Evolutionary conservation across 1,284 basidiomycete genomes (phyloP).

Genomic region (Ganoderma sp.): DNA sequence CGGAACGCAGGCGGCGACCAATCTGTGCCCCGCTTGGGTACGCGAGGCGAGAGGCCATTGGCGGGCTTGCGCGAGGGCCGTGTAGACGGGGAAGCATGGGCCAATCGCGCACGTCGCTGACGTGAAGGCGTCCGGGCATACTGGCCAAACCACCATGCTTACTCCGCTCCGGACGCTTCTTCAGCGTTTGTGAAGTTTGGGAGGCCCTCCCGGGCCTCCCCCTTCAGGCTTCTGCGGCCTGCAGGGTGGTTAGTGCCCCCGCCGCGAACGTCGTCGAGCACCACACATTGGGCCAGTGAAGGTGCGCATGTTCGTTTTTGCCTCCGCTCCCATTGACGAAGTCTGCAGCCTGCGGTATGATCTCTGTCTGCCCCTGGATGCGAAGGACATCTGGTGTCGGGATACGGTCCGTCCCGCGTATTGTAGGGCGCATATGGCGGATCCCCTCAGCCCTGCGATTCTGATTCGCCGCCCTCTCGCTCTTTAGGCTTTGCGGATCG

Average conservation of each 20-base stretch:
- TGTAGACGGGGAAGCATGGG: neutral
- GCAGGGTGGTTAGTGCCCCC: neutral
- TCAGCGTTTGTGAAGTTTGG: constrained; percentile 6
- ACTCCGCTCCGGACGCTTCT: constrained; percentile 3
- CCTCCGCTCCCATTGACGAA: neutral
- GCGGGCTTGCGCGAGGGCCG: neutral
- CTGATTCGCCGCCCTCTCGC: constrained; percentile 5
- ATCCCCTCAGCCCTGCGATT: constrained; percentile 3
- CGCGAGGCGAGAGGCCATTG: neutral
- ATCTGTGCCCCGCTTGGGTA: neutral
- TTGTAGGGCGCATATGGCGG: neutral
- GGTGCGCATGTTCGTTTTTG: neutral
- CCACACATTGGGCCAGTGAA: neutral
- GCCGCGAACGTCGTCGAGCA: neutral
- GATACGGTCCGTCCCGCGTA: constrained; percentile 7
- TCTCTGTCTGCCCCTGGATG: constrained; percentile 1
- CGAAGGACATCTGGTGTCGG: constrained; percentile 8
- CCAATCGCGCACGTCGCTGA: neutral
- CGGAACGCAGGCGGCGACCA: constrained; percentile 13
- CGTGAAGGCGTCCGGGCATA: constrained; percentile 7
- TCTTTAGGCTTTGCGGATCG: constrained; percentile 29
- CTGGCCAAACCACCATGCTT: neutral
- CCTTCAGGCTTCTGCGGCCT: neutral
- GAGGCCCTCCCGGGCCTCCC: neutral
- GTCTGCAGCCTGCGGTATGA: neutral